Conservation (phyloP, 306 rosid species). For the Gastrolobium villosum region DNA sequence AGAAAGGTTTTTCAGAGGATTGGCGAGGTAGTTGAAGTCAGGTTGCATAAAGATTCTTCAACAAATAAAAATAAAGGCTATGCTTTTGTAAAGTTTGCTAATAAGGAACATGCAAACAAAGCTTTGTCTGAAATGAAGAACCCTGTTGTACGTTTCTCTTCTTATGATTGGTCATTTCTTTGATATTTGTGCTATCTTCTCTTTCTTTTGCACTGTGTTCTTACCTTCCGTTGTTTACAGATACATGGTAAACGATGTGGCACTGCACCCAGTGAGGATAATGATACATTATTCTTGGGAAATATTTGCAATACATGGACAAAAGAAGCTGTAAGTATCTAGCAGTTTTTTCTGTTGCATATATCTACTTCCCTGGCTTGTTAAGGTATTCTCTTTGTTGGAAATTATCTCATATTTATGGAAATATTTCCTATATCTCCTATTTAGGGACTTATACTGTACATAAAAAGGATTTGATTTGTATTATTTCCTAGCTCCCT, state of each 20-base stretch:
- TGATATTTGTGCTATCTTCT: constrained; percentile 19
- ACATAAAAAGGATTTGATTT: too few relatives aligned
- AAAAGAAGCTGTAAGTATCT: constrained; percentile 76
- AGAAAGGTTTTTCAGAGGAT: constrained; percentile 74
- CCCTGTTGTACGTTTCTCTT: constrained; percentile 72
- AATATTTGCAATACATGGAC: constrained; percentile 90
- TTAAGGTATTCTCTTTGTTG: constrained; percentile 26
- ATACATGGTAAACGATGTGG: constrained; percentile 85
- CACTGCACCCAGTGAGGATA: constrained; percentile 81
- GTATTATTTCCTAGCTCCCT: too few relatives aligned
- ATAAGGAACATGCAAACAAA: constrained; percentile 72
- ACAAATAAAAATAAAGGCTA: constrained; percentile 80
- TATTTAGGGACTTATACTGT: too few relatives aligned
- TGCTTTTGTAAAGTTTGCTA: constrained; percentile 79
- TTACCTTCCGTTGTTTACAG: constrained; percentile 53
- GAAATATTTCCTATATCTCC: too few relatives aligned
- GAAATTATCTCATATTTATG: too few relatives aligned
- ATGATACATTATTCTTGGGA: constrained; percentile 77
- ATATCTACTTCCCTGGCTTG: constrained; percentile 34
- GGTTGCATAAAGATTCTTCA: constrained; percentile 72
- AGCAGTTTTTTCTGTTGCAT: constrained; percentile 25
- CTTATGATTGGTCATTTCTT: constrained; percentile 37
- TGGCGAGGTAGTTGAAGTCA: constrained; percentile 83
- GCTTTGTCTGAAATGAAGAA: constrained; percentile 87
- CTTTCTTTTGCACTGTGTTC: constrained; percentile 24